Evolutionary conservation across 176 grass and related monocot genomes (phyloP).

Genomic region (Saccharum spontaneum): DNA sequence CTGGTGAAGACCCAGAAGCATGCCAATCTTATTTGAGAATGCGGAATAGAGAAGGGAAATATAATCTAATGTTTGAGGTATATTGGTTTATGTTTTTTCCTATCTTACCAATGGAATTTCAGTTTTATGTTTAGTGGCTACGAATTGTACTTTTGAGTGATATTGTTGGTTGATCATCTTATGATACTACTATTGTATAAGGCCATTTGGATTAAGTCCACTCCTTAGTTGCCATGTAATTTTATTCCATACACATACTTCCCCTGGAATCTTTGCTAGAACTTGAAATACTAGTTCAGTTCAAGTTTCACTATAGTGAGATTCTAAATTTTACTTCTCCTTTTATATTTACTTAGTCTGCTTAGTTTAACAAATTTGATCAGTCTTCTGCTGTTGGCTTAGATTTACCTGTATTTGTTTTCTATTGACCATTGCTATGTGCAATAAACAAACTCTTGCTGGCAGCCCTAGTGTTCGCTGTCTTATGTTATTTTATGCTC

Average conservation of each 20-base stretch:
- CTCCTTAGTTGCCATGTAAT: neutral
- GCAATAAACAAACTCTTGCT: neutral
- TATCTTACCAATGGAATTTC: neutral
- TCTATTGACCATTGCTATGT: neutral
- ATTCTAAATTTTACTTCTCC: neutral
- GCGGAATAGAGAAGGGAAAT: conserved; percentile 98
- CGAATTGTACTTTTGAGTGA: neutral
- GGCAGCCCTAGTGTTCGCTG: neutral
- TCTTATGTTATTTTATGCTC: conserved; percentile 23
- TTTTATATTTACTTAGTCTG: neutral
- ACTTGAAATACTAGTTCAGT: neutral
- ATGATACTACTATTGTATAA: neutral
- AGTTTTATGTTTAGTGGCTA: conserved; percentile 7
- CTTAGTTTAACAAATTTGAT: neutral
- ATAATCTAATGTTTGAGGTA: conserved; percentile 99
- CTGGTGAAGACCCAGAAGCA: conserved; percentile 92
- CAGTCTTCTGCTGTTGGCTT: conserved; percentile 3
- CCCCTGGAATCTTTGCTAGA: conserved; percentile 14
- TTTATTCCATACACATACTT: conserved; percentile 20
- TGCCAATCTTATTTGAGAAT: conserved; percentile 98
- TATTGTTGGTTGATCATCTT: conserved; percentile 3
- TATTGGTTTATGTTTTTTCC: neutral
- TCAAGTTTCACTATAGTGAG: neutral
- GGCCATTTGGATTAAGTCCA: neutral
- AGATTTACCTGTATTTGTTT: conserved; percentile 5